These are phyloP conservation scores for Acorus gramineus DNA, from an alignment of 106 monocot species.

Conservation along the genomic window DNA sequence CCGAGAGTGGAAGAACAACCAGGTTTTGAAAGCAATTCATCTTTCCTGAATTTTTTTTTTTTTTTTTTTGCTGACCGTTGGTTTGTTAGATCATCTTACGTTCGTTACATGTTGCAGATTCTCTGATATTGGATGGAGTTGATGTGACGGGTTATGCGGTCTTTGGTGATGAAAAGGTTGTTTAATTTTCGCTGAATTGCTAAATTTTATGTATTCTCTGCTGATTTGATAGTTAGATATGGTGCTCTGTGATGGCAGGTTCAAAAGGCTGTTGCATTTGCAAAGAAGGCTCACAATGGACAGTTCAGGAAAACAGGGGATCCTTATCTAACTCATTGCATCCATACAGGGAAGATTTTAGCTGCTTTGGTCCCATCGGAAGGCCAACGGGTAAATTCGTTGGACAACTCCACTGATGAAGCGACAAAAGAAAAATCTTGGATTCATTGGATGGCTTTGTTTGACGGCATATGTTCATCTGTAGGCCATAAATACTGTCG, in stretches of 20 bases:
- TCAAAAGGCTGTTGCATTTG: constrained; percentile 81
- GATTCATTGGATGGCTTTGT: neutral
- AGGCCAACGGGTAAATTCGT: constrained; percentile 54
- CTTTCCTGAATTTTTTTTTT: neutral
- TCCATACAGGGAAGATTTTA: constrained; percentile 88
- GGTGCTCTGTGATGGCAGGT: constrained; percentile 36
- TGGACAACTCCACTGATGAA: too few species aligned
- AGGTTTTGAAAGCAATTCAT: constrained; percentile 21
- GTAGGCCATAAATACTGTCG: constrained; percentile 86
- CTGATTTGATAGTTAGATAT: neutral
- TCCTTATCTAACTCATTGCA: constrained; percentile 86
- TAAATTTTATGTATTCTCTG: too few species aligned
- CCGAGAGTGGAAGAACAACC: constrained; percentile 63
- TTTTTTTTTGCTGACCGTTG: neutral
- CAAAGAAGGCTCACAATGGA: constrained; percentile 69
- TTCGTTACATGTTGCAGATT: constrained; percentile 35
- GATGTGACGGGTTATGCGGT: constrained; percentile 88
- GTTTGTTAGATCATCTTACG: neutral
- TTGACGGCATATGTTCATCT: neutral
- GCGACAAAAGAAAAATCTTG: too few species aligned
- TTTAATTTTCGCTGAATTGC: too few species aligned
- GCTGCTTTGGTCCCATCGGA: constrained; percentile 84
- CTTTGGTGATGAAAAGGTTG: constrained; percentile 71
- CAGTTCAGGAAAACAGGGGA: constrained; percentile 88
- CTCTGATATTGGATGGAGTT: constrained; percentile 74